These are phyloP conservation scores for Speleostelium caveatum DNA, from an alignment of 78 protist genomes.

Conservation along the genomic window DNA sequence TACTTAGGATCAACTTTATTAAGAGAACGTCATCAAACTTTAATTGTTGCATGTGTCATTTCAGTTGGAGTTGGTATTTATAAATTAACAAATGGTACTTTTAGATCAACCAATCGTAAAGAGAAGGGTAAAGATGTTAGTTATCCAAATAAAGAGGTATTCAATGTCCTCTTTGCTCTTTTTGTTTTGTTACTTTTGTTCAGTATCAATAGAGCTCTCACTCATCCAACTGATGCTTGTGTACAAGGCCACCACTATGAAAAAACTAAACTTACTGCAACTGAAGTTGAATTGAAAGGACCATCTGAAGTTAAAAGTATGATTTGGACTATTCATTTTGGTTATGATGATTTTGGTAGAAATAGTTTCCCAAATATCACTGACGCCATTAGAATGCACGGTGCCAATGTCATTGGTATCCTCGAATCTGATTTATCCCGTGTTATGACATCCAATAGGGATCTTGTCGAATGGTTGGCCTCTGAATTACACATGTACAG, in stretches of 20 bases:
- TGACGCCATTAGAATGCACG: conserved; percentile 37
- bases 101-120: not conserved
- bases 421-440: conserved; percentile 68
- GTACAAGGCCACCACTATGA: conserved; percentile 61
- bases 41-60: conserved; percentile 46
- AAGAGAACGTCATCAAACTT: conserved; percentile 74
- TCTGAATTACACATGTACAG: conserved; percentile 67
- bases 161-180: conserved; percentile 30
- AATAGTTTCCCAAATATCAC: conserved; percentile 72
- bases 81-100: not conserved
- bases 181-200: conserved; percentile 34
- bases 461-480: conserved; percentile 67
- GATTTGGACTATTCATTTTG: conserved; percentile 81
- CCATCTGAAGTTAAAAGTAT: conserved; percentile 63
- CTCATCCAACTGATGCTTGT: conserved; percentile 60
- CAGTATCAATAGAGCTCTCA: conserved; percentile 50
- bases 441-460: conserved; percentile 69
- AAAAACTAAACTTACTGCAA: not conserved
- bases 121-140: not conserved
- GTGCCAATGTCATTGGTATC: conserved; percentile 64
- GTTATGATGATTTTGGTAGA: conserved; percentile 70
- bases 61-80: conserved; percentile 12
- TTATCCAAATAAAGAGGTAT: conserved; percentile 41
- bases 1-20: conserved; percentile 63
- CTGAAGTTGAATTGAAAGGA: conserved; percentile 10